Percentiles rank a stretch among this genome's conserved stretches.
These are phyloP conservation scores for Candida palmyrensis DNA, from an alignment of 805 yeast genomes.

Conservation along the genomic window DNA sequence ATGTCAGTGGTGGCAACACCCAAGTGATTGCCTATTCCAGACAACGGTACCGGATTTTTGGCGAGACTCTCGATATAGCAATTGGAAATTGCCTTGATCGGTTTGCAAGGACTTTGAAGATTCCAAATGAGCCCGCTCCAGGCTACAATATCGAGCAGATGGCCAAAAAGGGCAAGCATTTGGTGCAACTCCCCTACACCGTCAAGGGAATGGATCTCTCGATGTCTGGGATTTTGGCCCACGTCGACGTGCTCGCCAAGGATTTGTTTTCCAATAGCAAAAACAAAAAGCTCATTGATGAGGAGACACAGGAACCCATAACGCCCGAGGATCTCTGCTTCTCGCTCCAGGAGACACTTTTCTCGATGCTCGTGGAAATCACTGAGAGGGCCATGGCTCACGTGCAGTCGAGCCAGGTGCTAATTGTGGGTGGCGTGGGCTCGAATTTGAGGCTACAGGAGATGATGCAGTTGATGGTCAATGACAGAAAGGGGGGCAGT, in stretches of 20 bases:
- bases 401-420: slow-evolving; percentile 80
- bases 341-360: slow-evolving; percentile 86
- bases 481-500: slow-evolving; percentile 75
- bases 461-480: slow-evolving; percentile 96
- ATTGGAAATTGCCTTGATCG: slow-evolving; percentile 96
- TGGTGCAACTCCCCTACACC: slow-evolving; percentile 85
- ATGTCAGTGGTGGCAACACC: slow-evolving; percentile 98
- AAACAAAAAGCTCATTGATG: slow-evolving; percentile 34
- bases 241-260: slow-evolving; percentile 74
- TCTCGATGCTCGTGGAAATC: slow-evolving; percentile 95
- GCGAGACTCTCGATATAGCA: slow-evolving; percentile 97
- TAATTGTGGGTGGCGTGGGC: slow-evolving; percentile 98
- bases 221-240: slow-evolving; percentile 92
- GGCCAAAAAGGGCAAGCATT: slow-evolving; percentile 63
- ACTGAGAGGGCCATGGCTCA: slow-evolving; percentile 99
- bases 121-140: slow-evolving; percentile 92
- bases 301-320: slow-evolving; percentile 45
- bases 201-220: slow-evolving; percentile 98
- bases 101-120: slow-evolving; percentile 85
- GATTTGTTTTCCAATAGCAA: slow-evolving; percentile 50
- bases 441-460: slow-evolving; percentile 86
- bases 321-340: slow-evolving; percentile 87
- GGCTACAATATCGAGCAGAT: slow-evolving; percentile 95
- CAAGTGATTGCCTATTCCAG: slow-evolving; percentile 96
- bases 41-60: slow-evolving; percentile 93